A percentile compares a stretch with the other conserved stretches of the same genome.
Conservation (phyloP, 1,284 basidiomycete species). For the Megacollybia platyphylla region DNA sequence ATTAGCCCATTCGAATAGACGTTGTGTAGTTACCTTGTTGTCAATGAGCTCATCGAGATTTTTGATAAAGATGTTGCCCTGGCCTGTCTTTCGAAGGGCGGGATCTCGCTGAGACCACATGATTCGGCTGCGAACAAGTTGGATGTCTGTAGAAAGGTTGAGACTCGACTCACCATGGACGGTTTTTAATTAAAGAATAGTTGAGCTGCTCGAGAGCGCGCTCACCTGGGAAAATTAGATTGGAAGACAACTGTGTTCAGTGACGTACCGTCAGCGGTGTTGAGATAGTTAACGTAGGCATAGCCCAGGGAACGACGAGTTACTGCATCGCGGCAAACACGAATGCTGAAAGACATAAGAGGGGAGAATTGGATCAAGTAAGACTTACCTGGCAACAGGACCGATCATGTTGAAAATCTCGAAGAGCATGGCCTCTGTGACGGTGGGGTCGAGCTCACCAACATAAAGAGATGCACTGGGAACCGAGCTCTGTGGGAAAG, state of each 20-base stretch:
- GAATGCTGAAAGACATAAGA: conserved; percentile 52
- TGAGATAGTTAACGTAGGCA: conserved; percentile 99
- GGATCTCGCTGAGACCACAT: conserved; percentile 99
- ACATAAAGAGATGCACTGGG: conserved; percentile 95
- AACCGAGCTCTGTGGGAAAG: conserved; percentile 47
- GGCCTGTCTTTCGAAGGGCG: conserved; percentile 96
- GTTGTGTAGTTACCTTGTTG: conserved; percentile 66
- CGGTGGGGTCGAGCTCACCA: conserved; percentile 94
- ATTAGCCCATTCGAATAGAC: background rate
- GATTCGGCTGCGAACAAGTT: conserved; percentile 61
- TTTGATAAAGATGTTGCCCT: conserved; percentile 99
- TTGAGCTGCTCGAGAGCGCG: conserved; percentile 99
- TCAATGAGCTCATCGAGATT: conserved; percentile 98
- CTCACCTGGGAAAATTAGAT: conserved; percentile 48
- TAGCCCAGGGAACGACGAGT: conserved; percentile 99
- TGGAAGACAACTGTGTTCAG: conserved; percentile 1
- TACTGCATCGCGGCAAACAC: conserved; percentile 99
- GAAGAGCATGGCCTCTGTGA: conserved; percentile 99
- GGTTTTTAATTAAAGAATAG: conserved; percentile 97
- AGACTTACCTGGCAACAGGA: conserved; percentile 78
- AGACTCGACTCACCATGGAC: conserved; percentile 60
- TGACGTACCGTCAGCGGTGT: conserved; percentile 77
- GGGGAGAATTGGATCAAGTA: conserved; percentile 4
- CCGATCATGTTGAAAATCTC: conserved; percentile 99
- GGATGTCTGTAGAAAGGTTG: background rate